A percentile compares a stretch with the other conserved stretches of the same genome.
These are phyloP conservation scores for Thielaviopsis populi DNA, from an alignment of 2,329 filamentous ascomycete genomes.

Conservation along the genomic window DNA sequence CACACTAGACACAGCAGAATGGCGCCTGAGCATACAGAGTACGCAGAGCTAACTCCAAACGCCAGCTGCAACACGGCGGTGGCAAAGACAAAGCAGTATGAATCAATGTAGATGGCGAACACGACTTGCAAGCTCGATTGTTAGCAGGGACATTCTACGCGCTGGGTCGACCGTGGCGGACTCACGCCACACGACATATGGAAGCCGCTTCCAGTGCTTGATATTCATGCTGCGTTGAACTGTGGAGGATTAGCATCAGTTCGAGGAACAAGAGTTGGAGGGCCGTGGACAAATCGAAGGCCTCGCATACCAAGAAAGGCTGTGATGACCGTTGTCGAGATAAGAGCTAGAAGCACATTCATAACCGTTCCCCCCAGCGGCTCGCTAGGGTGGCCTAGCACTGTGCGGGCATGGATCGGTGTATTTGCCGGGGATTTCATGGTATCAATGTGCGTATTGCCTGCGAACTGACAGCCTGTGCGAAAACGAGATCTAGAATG, in stretches of 20 bases:
- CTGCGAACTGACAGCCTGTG: not conserved
- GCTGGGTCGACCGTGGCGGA: not conserved
- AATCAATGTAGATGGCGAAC: slow-evolving; percentile 44
- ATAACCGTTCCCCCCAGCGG: slow-evolving; percentile 25
- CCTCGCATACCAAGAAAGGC: slow-evolving; percentile 25
- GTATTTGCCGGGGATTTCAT: not conserved
- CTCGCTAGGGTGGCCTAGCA: slow-evolving; percentile 12
- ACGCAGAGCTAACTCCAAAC: slow-evolving; percentile 38
- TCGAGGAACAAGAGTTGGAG: not conserved
- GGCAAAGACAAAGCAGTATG: slow-evolving; percentile 43
- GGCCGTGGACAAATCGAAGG: not conserved
- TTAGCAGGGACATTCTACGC: slow-evolving; percentile 10
- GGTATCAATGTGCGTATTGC: not conserved
- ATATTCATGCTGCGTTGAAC: slow-evolving; percentile 16
- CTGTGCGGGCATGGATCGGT: not conserved
- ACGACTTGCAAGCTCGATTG: slow-evolving; percentile 31
- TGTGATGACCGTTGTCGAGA: slow-evolving; percentile 25
- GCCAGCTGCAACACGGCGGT: slow-evolving; percentile 42
- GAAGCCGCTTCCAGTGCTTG: slow-evolving; percentile 22
- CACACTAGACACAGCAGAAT: slow-evolving; percentile 46
- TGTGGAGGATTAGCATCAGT: not conserved
- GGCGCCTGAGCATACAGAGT: slow-evolving; percentile 38
- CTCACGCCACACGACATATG: slow-evolving; percentile 31
- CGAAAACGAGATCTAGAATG: not conserved
- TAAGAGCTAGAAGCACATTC: slow-evolving; percentile 25